Evolutionary conservation across 345 rosid genomes (phyloP), one percentile per base, ranked within the genome.

Genomic region (Lepidium africanum): DNA sequence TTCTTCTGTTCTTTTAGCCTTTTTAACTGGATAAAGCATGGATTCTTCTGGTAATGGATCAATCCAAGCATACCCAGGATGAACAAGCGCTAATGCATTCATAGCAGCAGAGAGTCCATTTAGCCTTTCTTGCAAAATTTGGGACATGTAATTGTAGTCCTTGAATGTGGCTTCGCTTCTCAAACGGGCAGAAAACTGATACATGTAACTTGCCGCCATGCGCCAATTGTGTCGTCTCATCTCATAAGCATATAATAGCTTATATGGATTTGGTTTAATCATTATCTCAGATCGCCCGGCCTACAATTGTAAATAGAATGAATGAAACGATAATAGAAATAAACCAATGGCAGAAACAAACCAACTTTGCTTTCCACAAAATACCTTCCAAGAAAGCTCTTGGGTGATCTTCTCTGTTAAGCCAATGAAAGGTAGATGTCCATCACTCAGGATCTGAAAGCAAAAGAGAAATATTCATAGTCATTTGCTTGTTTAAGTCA

Each of bases 361-460:
- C 49, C 15, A 35, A 66, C 53, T 50, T 16, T 67, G 21, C 14
- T 46, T 64, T 59, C 65, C 12, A 79, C 52, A 63, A 54, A 42
- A 55, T 78, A 94, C 99, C 99, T 94, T 94, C 99, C 99, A 88
- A 30, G 77, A 87, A 74, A 94, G 97, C 82, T 91, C 97, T 71
- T 51, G 88, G 78, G 87, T 96, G 72, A 94, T 83, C 81, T 94
- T 91, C 71, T 91, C 99, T 3, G 84, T 80, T 72, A 91, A 82
- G 76, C 97, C 97, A 70, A 81, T 81, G 61, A 87, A 91, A 21
- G 99, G 99, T 69, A 94, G 78, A 64, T 86, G 87, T 75, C 95
- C 96, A 76, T 86, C 86, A 76, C 91, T 83, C 61, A 94, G 88
- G 57, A 86, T 76, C 99, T 88, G 81, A 47, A 75, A 62, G 10